Evolutionary conservation across 192 early-diverging fungal species (phyloP), one percentile per base, ranked within the genome.

Genomic region (Obelidium mucronatum): DNA sequence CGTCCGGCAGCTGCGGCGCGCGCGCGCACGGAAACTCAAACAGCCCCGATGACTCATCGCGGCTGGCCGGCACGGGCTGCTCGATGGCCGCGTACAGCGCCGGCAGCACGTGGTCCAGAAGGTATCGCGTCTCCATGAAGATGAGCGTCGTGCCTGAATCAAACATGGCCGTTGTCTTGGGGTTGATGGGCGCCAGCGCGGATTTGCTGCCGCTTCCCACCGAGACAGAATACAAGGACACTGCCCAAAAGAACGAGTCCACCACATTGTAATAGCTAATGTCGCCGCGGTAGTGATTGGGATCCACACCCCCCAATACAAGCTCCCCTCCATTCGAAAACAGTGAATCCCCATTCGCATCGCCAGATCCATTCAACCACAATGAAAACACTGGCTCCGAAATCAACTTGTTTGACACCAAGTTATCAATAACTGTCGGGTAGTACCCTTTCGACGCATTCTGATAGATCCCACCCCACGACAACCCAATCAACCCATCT

Each of bases 371-470:
- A 3, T 24, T 69, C 28, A 69, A 4, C 40, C 48, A 69, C 30
- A 69, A 52, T 4, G 67, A 69, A 54, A 69, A 69, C 22, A 69
- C 52, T 15, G 67, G 67, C 42, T 44, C 11, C 19, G 42, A 52
- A 22, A 69, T 69, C 67, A 69, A 3, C 8, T 54, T 54, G 24
- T 36, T 53, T 0, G 40, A 2, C 3, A 69, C 40, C 13, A 69
- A 19, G 51, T 22, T 52, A 8, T 36, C 67, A 48, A 69, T 3
- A 40, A 69, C 30, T 35, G 67, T 52, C 52, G 67, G 67, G 33
- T 51, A 69, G 36, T 69, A 69, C 2, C 13, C 13, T 30, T 22
- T 17, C 1, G 19, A 13, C 17, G 2, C 3, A 6, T 30, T 28
- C 0, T 31, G 17, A 13, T 15, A 13, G 1, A 66, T 19, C 17